Percentiles rank a stretch among this genome's conserved stretches.
Evolutionary conservation across 208 protist genomes (phyloP).

Genomic region (Trypanosoma cruzi): DNA sequence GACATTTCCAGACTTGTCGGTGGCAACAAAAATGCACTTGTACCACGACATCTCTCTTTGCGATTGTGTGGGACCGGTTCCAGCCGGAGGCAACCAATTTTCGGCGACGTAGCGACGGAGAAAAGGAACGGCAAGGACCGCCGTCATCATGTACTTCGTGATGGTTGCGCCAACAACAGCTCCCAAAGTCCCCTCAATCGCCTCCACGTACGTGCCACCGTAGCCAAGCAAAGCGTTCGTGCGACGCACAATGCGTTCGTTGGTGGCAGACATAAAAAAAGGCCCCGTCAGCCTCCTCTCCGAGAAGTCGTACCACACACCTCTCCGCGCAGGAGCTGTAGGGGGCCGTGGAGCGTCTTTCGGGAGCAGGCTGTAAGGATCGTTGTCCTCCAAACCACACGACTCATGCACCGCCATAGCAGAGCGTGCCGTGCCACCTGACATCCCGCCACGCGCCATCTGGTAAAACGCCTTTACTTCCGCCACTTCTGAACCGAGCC

Average conservation of each 20-base stretch:
- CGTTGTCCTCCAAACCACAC: conserved; percentile 36
- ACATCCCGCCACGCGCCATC: conserved; percentile 37
- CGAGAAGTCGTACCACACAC: conserved; percentile 61
- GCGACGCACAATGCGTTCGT: conserved; percentile 82
- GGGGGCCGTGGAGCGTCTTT: conserved; percentile 35
- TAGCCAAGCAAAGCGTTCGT: conserved; percentile 72
- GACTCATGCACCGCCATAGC: conserved; percentile 33
- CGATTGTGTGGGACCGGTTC: conserved; percentile 48
- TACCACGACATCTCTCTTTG: conserved; percentile 47
- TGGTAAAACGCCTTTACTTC: conserved; percentile 52
- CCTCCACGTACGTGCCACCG: conserved; percentile 61
- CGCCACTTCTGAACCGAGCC: conserved; percentile 44
- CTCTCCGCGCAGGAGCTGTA: conserved; percentile 33
- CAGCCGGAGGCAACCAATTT: conserved; percentile 33
- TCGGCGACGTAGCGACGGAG: conserved; percentile 45
- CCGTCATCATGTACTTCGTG: conserved; percentile 18
- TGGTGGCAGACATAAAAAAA: conserved; percentile 63
- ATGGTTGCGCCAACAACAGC: conserved; percentile 31
- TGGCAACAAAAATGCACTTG: conserved; percentile 55
- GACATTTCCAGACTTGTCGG: conserved; percentile 33
- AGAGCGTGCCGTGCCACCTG: conserved; percentile 71
- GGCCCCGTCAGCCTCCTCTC: conserved; percentile 50
- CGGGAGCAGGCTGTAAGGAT: conserved; percentile 47
- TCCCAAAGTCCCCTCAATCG: conserved; percentile 38
- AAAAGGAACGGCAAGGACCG: conserved; percentile 39